Evolutionary conservation across 2,329 filamentous ascomycete species (phyloP).

Genomic region (Sporothrix pseudoabietina): DNA sequence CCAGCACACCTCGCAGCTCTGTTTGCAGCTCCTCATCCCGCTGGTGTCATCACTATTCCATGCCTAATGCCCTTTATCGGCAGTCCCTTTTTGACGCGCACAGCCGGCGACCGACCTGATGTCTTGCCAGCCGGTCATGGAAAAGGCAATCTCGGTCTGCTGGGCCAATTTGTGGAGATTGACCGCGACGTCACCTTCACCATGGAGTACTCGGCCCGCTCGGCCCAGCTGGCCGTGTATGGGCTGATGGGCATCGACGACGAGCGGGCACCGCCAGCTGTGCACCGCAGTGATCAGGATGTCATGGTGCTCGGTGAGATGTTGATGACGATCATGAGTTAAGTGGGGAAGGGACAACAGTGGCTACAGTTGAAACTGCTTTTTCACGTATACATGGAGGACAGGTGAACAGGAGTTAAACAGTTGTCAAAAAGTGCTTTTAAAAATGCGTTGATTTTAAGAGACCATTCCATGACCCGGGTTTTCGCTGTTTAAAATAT

Average conservation of each 20-base stretch:
- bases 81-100: slow-evolving; percentile 41
- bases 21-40: background rate
- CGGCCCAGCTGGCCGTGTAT: slow-evolving; percentile 48
- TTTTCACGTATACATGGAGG: no score
- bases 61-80: slow-evolving; percentile 44
- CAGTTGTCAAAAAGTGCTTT: no score
- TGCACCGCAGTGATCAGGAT: slow-evolving; percentile 38
- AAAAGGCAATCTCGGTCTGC: slow-evolving; percentile 42
- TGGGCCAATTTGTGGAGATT: slow-evolving; percentile 46
- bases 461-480: no score
- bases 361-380: no score
- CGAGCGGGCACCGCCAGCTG: slow-evolving; percentile 29
- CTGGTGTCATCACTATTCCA: slow-evolving; percentile 40
- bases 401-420: no score
- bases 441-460: no score
- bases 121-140: slow-evolving; percentile 39
- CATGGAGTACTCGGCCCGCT: slow-evolving; percentile 49
- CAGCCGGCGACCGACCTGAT: slow-evolving; percentile 41
- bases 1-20: slow-evolving; percentile 28
- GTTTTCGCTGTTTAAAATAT: no score
- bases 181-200: slow-evolving; percentile 42
- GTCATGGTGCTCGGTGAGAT: slow-evolving; percentile 36
- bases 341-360: background rate
- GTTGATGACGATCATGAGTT: slow-evolving; percentile 36
- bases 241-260: slow-evolving; percentile 40